Conservation (phyloP, 2,329 filamentous ascomycete species). For the Chaetomiaceae sp. region DNA sequence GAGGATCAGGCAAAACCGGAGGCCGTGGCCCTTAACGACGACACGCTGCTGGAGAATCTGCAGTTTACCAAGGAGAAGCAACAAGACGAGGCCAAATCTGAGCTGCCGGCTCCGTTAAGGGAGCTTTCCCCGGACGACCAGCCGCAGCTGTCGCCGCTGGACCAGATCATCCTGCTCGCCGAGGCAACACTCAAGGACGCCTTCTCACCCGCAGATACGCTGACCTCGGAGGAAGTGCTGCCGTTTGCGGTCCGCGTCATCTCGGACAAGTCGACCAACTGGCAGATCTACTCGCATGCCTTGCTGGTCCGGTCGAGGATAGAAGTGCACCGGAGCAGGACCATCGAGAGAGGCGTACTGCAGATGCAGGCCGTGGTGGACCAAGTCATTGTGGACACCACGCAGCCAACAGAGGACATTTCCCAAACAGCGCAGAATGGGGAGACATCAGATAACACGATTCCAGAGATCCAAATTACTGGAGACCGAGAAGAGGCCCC, state of each 20-base stretch:
- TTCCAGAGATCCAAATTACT: conserved; percentile 45
- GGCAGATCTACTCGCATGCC: conserved; percentile 96
- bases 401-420: conserved; percentile 30
- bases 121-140: conserved; percentile 72
- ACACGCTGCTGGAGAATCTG: conserved; percentile 86
- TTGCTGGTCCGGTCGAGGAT: conserved; percentile 84
- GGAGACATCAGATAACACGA: conserved; percentile 25
- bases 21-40: conserved; percentile 78
- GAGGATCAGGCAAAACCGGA: conserved; percentile 46
- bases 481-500: conserved; percentile 29
- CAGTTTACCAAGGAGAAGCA: conserved; percentile 58
- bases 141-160: conserved; percentile 73
- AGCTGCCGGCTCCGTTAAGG: conserved; percentile 56
- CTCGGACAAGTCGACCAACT: conserved; percentile 85
- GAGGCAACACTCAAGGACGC: conserved; percentile 87
- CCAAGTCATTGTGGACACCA: conserved; percentile 84
- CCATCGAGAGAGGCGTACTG: conserved; percentile 80
- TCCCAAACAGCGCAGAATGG: conserved; percentile 26
- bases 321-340: conserved; percentile 80
- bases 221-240: conserved; percentile 89
- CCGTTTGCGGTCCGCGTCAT: conserved; percentile 88
- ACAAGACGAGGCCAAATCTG: conserved; percentile 35
- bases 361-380: conserved; percentile 95
- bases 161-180: conserved; percentile 85
- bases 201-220: conserved; percentile 71